Evolutionary conservation across 805 yeast genomes (phyloP).

Genomic region (Metahyphopichia silvanorum): DNA sequence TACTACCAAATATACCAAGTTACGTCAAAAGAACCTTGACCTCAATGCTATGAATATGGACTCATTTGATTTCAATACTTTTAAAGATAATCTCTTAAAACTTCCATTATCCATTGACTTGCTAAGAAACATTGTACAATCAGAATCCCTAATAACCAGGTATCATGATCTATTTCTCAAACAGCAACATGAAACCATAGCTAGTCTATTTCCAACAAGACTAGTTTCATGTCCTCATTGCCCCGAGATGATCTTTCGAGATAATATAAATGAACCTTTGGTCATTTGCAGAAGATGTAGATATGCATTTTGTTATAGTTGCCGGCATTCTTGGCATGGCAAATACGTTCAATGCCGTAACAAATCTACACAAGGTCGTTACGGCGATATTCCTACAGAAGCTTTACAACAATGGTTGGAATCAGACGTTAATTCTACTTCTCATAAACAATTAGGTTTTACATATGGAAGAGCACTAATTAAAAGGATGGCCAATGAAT

Average conservation of each 20-base stretch:
- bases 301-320: slow-evolving; percentile 53
- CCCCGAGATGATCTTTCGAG: slow-evolving; percentile 43
- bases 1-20: slow-evolving; percentile 21
- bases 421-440: slow-evolving; percentile 23
- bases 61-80: slow-evolving; percentile 19
- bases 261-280: slow-evolving; percentile 43
- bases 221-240: slow-evolving; percentile 57
- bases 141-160: slow-evolving; percentile 24
- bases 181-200: slow-evolving; percentile 41
- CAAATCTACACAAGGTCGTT: slow-evolving; percentile 11
- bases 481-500: slow-evolving; percentile 41
- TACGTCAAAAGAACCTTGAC: slow-evolving; percentile 14
- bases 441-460: slow-evolving; percentile 29
- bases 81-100: slow-evolving; percentile 37
- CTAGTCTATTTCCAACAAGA: slow-evolving; percentile 44
- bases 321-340: slow-evolving; percentile 64
- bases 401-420: slow-evolving; percentile 37
- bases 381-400: slow-evolving; percentile 25
- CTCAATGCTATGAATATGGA: slow-evolving; percentile 10
- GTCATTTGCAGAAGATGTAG: slow-evolving; percentile 48
- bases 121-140: slow-evolving; percentile 19
- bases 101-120: slow-evolving; percentile 35
- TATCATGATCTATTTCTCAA: slow-evolving; percentile 36
- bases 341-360: slow-evolving; percentile 42
- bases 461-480: slow-evolving; percentile 46